Conservation (phyloP, 2,329 filamentous ascomycete genomes). For the Pleoardoris graminearum region DNA sequence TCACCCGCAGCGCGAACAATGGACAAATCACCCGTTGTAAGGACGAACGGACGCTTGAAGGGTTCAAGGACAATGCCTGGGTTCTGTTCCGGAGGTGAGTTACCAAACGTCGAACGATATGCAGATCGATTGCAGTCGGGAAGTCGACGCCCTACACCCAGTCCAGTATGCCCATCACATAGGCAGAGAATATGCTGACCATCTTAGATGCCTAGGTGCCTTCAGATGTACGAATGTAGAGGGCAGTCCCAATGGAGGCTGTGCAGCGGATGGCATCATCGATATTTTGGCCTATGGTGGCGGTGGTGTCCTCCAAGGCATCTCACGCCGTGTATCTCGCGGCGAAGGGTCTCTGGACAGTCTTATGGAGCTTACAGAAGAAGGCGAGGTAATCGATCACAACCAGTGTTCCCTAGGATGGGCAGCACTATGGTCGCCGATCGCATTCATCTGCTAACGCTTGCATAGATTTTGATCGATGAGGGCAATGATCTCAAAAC, state of each 20-base stretch:
- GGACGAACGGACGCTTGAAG: neutral
- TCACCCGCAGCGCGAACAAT: neutral
- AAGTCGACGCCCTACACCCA: neutral
- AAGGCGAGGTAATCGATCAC: neutral
- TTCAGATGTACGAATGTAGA: constrained; percentile 2
- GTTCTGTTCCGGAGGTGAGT: constrained; percentile 3
- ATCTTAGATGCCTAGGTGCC: neutral
- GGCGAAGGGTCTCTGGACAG: neutral
- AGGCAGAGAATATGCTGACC: neutral
- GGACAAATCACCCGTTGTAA: constrained; percentile 4
- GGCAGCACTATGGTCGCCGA: too few relatives aligned
- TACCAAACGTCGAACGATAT: neutral
- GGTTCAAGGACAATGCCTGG: constrained; percentile 7
- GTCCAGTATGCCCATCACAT: too few relatives aligned
- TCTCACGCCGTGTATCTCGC: neutral
- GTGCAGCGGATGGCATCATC: neutral
- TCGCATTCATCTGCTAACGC: neutral
- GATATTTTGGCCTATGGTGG: neutral
- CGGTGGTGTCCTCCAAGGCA: too few relatives aligned
- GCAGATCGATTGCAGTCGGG: neutral
- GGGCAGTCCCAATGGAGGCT: constrained; percentile 2
- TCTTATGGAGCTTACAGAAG: neutral
- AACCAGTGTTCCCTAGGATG: too few relatives aligned
- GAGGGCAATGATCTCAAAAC: neutral
- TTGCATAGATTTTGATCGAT: neutral